phyloP scores from a whole-genome alignment of 1,284 basidiomycete species.

The Pterulicium gracile region DNA sequence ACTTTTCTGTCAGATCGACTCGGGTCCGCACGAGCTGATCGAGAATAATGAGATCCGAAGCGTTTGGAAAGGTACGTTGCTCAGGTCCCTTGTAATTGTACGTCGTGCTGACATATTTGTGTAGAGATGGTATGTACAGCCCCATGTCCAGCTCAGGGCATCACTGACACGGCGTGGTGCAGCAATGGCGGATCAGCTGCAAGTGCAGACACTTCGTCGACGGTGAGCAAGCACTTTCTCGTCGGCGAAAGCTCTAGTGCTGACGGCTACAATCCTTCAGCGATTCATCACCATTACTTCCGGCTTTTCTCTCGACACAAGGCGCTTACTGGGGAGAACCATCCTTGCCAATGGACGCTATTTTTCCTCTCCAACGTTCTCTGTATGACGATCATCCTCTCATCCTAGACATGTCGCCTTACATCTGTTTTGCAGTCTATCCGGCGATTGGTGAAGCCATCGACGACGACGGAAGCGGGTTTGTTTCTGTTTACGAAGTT shows the following conservation, averaged over 20 bases:
- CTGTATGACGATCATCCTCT: constrained; percentile 12
- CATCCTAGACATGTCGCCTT: background rate
- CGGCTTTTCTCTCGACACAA: constrained; percentile 14
- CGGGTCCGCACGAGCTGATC: constrained; percentile 21
- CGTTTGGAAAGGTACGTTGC: constrained; percentile 19
- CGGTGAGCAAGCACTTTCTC: constrained; percentile 10
- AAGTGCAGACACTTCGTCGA: constrained; percentile 19
- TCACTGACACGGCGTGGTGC: constrained; percentile 16
- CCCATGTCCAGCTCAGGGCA: constrained; percentile 16
- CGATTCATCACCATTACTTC: constrained; percentile 18
- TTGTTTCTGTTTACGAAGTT: constrained; percentile 20
- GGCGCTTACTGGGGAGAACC: constrained; percentile 10
- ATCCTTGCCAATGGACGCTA: constrained; percentile 21
- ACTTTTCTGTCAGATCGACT: constrained; percentile 16
- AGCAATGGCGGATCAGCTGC: constrained; percentile 19
- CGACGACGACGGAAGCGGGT: constrained; percentile 22
- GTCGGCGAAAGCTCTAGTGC: background rate
- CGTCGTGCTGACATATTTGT: background rate
- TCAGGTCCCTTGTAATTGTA: background rate
- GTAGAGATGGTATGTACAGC: constrained; percentile 14
- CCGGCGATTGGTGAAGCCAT: constrained; percentile 22
- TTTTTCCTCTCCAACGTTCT: constrained; percentile 22
- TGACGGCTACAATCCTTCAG: constrained; percentile 9
- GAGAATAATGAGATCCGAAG: constrained; percentile 19
- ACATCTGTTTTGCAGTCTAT: constrained; percentile 13